These are phyloP conservation scores for Talaromyces atroroseus DNA, from an alignment of 2,329 filamentous ascomycete species.

Conservation along the genomic window DNA sequence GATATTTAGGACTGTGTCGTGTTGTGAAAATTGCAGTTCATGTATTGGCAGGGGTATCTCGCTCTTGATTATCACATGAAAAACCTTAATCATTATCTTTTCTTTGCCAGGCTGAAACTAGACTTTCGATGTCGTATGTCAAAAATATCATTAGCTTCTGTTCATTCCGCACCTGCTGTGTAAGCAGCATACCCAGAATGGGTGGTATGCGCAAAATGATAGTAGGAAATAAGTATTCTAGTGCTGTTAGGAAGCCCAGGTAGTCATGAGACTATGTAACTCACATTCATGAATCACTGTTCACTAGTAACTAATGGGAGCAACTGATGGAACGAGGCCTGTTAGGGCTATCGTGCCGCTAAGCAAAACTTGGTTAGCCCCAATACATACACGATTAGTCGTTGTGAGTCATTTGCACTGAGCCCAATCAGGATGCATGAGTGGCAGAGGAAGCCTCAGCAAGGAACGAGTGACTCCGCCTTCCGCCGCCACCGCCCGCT, in stretches of 20 bases:
- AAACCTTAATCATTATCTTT: too few relatives aligned
- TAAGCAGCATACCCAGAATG: neutral
- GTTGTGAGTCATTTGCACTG: conserved; percentile 12
- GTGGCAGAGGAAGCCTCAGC: too few relatives aligned
- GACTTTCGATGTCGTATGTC: neutral
- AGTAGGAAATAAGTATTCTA: neutral
- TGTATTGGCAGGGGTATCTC: neutral
- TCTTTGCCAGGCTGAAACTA: too few relatives aligned
- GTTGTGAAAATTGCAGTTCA: neutral
- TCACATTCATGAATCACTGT: neutral
- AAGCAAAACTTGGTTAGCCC: neutral
- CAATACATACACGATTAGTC: neutral
- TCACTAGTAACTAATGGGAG: neutral
- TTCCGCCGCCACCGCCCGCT: conserved; percentile 2
- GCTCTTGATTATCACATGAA: neutral
- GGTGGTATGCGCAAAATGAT: too few relatives aligned
- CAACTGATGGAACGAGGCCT: too few relatives aligned
- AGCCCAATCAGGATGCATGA: neutral
- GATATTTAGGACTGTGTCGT: neutral
- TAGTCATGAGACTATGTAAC: neutral
- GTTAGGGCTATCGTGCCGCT: neutral
- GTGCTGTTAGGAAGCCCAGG: neutral
- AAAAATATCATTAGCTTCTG: neutral
- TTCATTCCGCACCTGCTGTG: neutral
- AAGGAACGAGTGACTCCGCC: too few relatives aligned